These are phyloP conservation scores for Medicago arabica DNA, from an alignment of 306 rosid species.

Conservation along the genomic window DNA sequence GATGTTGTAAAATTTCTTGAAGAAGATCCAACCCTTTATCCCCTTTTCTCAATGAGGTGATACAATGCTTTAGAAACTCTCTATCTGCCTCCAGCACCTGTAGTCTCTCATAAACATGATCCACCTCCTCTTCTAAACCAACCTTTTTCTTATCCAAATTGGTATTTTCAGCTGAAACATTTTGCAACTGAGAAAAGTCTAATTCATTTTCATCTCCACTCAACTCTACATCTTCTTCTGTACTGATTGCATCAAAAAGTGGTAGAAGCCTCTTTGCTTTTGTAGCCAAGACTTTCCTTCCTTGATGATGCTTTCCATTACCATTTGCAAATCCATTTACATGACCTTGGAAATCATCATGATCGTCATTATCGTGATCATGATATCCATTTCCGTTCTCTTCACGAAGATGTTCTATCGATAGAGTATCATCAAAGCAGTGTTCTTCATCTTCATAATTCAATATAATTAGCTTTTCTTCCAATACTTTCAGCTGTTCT, in stretches of 20 bases:
- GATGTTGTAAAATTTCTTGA: slow-evolving; percentile 92
- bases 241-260: slow-evolving; percentile 65
- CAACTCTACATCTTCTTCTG: slow-evolving; percentile 58
- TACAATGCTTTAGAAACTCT: slow-evolving; percentile 91
- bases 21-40: slow-evolving; percentile 86
- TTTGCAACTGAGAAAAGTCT: slow-evolving; percentile 43
- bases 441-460: slow-evolving; percentile 68
- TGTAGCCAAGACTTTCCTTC: slow-evolving; percentile 52
- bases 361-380: slow-evolving; percentile 15
- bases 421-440: slow-evolving; percentile 50
- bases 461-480: slow-evolving; percentile 83
- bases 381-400: slow-evolving; percentile 82
- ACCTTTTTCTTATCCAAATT: slow-evolving; percentile 55
- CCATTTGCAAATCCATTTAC: slow-evolving; percentile 72
- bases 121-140: slow-evolving; percentile 63
- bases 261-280: slow-evolving; percentile 61
- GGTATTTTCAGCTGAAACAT: slow-evolving; percentile 44
- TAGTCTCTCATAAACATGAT: slow-evolving; percentile 81
- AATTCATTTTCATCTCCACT: slow-evolving; percentile 63
- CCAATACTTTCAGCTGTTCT: slow-evolving; percentile 79
- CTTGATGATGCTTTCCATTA: slow-evolving; percentile 71
- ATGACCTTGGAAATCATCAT: slow-evolving; percentile 42
- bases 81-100: slow-evolving; percentile 90
- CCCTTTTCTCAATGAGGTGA: slow-evolving; percentile 89
- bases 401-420: slow-evolving; percentile 44